Conservation (phyloP, 2,329 filamentous ascomycete species). For the Aureobasidium sp. region DNA sequence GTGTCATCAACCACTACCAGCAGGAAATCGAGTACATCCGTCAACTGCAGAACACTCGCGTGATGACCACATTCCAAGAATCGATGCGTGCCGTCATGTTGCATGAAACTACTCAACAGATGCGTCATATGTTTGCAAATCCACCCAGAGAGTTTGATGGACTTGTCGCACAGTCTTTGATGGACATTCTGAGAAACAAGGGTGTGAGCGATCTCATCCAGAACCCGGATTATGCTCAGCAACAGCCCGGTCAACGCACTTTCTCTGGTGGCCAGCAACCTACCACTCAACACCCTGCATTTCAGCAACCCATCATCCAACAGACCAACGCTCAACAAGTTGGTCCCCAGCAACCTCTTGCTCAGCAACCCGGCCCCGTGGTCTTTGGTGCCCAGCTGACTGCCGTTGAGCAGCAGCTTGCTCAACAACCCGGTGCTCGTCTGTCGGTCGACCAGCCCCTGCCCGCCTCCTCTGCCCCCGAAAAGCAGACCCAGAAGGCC, state of each 20-base stretch:
- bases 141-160: neutral
- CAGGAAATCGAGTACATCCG: neutral
- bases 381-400: neutral
- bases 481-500: neutral
- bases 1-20: neutral
- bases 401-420: neutral
- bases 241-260: too few relatives aligned
- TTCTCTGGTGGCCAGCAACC: too few relatives aligned
- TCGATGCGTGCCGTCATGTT: too few relatives aligned
- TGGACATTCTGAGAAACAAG: neutral
- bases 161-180: neutral
- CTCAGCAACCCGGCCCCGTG: neutral
- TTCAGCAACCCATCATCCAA: neutral
- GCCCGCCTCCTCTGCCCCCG: too few relatives aligned
- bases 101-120: neutral
- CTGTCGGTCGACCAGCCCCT: too few relatives aligned
- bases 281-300: neutral
- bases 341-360: neutral
- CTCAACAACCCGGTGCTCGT: neutral
- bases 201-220: neutral
- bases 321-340: neutral
- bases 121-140: neutral
- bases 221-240: too few relatives aligned
- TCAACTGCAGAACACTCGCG: neutral
- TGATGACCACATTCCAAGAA: neutral